Percentiles rank a stretch among this genome's conserved stretches.
Evolutionary conservation across 2,329 filamentous ascomycete genomes (phyloP).

Genomic region (Fusarium fujikuroi): DNA sequence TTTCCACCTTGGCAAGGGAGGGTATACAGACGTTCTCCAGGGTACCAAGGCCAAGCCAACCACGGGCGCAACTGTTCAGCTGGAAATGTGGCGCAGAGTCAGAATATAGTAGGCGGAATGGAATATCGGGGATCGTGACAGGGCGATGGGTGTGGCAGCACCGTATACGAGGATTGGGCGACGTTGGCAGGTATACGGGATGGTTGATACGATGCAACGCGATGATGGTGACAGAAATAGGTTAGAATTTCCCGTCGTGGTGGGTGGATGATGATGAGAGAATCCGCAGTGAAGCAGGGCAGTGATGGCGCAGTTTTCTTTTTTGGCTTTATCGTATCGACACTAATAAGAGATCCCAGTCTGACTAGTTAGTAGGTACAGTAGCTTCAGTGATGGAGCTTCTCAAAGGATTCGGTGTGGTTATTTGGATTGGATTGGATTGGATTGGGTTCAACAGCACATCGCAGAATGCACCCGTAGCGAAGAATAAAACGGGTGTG

Average conservation of each 20-base stretch:
- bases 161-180: slow-evolving; percentile 19
- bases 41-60: background rate
- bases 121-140: slow-evolving; percentile 9
- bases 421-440: background rate
- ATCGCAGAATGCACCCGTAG: background rate
- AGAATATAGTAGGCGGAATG: slow-evolving; percentile 23
- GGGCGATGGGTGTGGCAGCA: slow-evolving; percentile 1
- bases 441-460: background rate
- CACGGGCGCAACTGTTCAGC: slow-evolving; percentile 7
- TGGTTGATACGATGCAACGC: slow-evolving; percentile 3
- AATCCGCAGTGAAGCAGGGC: slow-evolving; percentile 31
- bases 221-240: slow-evolving; percentile 14
- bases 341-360: slow-evolving; percentile 8
- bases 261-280: slow-evolving; percentile 16
- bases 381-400: slow-evolving; percentile 18
- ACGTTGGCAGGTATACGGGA: slow-evolving; percentile 9
- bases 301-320: slow-evolving; percentile 20
- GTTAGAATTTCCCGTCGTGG: slow-evolving; percentile 10
- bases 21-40: slow-evolving; percentile 8
- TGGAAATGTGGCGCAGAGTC: slow-evolving; percentile 34
- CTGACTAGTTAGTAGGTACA: slow-evolving; percentile 4
- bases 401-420: slow-evolving; percentile 17
- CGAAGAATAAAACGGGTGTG: background rate
- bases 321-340: slow-evolving; percentile 14
- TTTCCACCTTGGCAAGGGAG: slow-evolving; percentile 40